A percentile compares a stretch with the other conserved stretches of the same genome.
Conservation (phyloP, 306 rosid species). For the Gleditsia sinensis region DNA sequence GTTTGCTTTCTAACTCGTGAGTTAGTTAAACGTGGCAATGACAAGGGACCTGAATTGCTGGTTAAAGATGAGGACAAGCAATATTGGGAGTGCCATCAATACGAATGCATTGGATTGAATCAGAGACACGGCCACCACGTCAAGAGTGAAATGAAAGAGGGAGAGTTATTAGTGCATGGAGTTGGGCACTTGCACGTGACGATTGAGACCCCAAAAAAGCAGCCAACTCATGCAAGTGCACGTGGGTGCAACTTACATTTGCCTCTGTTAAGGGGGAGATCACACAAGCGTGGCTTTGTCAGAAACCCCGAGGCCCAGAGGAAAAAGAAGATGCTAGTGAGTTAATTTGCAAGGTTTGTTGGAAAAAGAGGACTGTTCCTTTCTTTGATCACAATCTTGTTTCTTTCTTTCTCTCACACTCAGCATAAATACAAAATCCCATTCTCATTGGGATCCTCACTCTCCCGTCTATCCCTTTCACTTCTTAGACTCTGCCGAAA, state of each 20-base stretch:
- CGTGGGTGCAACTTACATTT: slow-evolving; percentile 27
- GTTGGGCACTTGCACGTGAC: slow-evolving; percentile 44
- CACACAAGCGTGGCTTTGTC: not conserved
- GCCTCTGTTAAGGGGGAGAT: not conserved
- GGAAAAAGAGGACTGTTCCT: slow-evolving; percentile 38
- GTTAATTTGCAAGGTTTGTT: slow-evolving; percentile 32
- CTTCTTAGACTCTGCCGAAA: not conserved
- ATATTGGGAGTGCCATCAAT: not conserved
- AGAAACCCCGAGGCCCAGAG: slow-evolving; percentile 1
- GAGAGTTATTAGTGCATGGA: not conserved
- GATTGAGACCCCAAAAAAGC: slow-evolving; percentile 16
- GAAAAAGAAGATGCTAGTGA: slow-evolving; percentile 1
- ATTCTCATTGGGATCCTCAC: slow-evolving; percentile 41
- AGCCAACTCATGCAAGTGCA: slow-evolving; percentile 23
- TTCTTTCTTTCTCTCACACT: not conserved
- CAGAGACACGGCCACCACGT: too few relatives aligned
- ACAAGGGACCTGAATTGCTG: too few relatives aligned
- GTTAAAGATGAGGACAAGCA: too few relatives aligned
- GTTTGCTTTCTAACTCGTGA: not conserved
- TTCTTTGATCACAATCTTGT: slow-evolving; percentile 29
- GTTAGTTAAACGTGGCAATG: not conserved
- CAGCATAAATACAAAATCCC: not conserved
- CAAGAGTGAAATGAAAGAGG: not conserved
- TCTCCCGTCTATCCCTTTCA: not conserved
- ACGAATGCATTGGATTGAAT: not conserved